Conservation (phyloP, 176 grass and related monocot species). For the Pontederia crassipes region DNA sequence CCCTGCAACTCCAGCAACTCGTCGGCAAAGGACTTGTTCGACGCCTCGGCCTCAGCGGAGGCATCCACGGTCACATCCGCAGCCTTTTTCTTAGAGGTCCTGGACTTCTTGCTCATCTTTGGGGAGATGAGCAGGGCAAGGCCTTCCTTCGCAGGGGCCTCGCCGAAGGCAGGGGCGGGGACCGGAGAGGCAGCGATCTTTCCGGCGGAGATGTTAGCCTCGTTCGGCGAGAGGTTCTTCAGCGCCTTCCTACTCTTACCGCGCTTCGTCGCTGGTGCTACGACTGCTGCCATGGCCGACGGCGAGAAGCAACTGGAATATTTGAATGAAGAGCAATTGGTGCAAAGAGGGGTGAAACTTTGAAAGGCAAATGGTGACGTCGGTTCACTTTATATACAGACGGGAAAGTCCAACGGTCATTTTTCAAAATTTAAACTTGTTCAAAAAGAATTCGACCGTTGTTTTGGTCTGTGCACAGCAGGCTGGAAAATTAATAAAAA, state of each 20-base stretch:
- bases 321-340: too few species aligned
- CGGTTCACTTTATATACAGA: too few species aligned
- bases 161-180: too few species aligned
- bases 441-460: too few species aligned
- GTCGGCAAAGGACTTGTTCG: conserved; percentile 20
- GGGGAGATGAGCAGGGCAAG: conserved; percentile 5
- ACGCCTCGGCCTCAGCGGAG: not conserved
- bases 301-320: not conserved
- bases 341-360: too few species aligned
- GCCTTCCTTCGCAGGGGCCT: conserved; percentile 1
- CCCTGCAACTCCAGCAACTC: conserved; percentile 58
- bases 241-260: conserved; percentile 50
- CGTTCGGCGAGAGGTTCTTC: conserved; percentile 44
- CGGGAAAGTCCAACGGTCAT: too few species aligned
- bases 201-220: conserved; percentile 62
- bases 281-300: conserved; percentile 13
- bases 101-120: conserved; percentile 34
- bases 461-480: too few species aligned
- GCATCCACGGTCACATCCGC: not conserved
- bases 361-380: too few species aligned
- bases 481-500: too few species aligned
- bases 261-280: conserved; percentile 22
- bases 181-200: not conserved
- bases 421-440: too few species aligned
- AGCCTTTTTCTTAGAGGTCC: conserved; percentile 19